A percentile compares a stretch with the other conserved stretches of the same genome.
Evolutionary conservation across 75 land plant species (phyloP).

Genomic region (Picea glauca): DNA sequence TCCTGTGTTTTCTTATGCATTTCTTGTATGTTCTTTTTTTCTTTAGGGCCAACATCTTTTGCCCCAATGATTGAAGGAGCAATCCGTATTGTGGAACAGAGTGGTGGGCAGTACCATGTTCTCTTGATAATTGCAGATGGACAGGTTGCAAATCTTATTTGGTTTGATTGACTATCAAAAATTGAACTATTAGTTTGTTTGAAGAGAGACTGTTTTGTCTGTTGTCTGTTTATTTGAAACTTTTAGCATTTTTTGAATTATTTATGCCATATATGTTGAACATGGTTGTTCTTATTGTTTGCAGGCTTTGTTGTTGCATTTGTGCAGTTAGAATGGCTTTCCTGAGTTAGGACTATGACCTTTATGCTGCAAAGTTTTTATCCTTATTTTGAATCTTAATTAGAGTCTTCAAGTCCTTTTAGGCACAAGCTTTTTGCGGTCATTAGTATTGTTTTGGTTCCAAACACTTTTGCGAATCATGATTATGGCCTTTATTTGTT

Average conservation of each 20-base stretch:
- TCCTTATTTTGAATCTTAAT: no score
- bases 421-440: no score
- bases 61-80: constrained; percentile 51
- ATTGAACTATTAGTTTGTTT: not conserved
- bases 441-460: no score
- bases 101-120: constrained; percentile 39
- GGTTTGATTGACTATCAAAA: not conserved
- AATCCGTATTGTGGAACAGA: no score
- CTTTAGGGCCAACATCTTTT: constrained; percentile 82
- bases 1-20: no score
- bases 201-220: not conserved
- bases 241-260: not conserved
- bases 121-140: constrained; percentile 85
- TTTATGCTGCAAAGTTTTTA: no score
- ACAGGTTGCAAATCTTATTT: constrained; percentile 33
- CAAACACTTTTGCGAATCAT: no score
- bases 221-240: not conserved
- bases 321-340: not conserved
- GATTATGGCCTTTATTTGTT: no score
- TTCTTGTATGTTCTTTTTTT: no score
- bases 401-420: no score
- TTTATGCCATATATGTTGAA: no score
- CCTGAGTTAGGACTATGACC: not conserved
- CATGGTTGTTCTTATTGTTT: no score
- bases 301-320: not conserved